These are phyloP conservation scores for Sinapis alba DNA, from an alignment of 441 rosid genomes.

Conservation along the genomic window DNA sequence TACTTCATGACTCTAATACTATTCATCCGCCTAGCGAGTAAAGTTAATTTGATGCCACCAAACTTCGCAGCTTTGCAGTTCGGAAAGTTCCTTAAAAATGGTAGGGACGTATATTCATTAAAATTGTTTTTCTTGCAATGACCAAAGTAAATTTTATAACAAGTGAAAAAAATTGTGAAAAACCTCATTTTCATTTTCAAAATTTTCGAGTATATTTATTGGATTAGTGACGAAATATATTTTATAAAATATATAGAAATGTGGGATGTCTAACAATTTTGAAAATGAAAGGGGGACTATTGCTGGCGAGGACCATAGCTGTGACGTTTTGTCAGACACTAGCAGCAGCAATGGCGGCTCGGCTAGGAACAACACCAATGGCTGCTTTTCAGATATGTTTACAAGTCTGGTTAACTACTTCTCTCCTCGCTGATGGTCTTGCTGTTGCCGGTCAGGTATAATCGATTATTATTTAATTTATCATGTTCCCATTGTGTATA, in stretches of 20 bases:
- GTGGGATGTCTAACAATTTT: not conserved
- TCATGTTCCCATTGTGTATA: not conserved
- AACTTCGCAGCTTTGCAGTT: conserved; percentile 54
- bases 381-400: conserved; percentile 79
- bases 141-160: not conserved
- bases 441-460: conserved; percentile 69
- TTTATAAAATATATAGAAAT: not conserved
- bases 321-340: conserved; percentile 76
- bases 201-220: not conserved
- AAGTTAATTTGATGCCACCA: conserved; percentile 64
- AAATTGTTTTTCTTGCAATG: not conserved
- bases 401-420: conserved; percentile 77
- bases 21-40: conserved; percentile 47
- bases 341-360: conserved; percentile 78
- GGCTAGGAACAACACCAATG: conserved; percentile 67
- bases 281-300: not conserved
- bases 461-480: not conserved
- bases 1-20: conserved; percentile 60
- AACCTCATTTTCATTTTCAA: not conserved
- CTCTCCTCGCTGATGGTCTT: conserved; percentile 75
- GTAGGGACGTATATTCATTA: conserved; percentile 30
- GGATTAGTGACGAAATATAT: not conserved
- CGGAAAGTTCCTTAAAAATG: conserved; percentile 60
- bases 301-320: conserved; percentile 64
- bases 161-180: not conserved